Percentiles rank a stretch among this genome's conserved stretches.
Evolutionary conservation across 441 rosid genomes (phyloP).

Genomic region (Eutrema salsugineum): DNA sequence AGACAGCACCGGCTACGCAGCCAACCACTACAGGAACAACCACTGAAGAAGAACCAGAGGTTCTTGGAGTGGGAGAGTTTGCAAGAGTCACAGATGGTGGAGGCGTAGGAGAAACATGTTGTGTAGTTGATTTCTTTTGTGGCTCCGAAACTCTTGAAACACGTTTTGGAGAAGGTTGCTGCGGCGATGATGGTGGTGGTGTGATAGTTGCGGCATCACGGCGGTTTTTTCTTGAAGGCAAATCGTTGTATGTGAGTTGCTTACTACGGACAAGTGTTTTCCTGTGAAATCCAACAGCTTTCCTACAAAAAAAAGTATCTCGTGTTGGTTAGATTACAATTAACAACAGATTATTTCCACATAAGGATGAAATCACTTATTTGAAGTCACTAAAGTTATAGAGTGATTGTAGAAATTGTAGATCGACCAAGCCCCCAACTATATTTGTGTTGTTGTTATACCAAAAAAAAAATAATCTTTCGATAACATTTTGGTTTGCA

Average conservation of each 20-base stretch:
- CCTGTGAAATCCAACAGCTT: constrained; percentile 36
- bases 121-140: background rate
- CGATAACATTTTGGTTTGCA: background rate
- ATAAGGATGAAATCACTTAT: background rate
- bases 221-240: background rate
- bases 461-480: too few species aligned
- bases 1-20: constrained; percentile 25
- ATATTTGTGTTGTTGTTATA: too few species aligned
- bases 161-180: background rate
- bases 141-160: background rate
- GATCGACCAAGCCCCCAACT: background rate
- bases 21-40: constrained; percentile 22
- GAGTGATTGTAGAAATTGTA: constrained; percentile 7
- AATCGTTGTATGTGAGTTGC: background rate
- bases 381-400: background rate
- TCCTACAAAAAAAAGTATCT: constrained; percentile 35
- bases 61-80: background rate
- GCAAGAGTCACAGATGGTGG: constrained; percentile 1
- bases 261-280: constrained; percentile 27
- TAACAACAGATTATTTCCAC: too few species aligned
- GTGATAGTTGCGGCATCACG: background rate
- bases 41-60: background rate
- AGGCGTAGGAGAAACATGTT: background rate
- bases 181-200: background rate
- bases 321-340: too few species aligned